Conservation (phyloP, 75 land plant species). For the Sequoia sempervirens region DNA sequence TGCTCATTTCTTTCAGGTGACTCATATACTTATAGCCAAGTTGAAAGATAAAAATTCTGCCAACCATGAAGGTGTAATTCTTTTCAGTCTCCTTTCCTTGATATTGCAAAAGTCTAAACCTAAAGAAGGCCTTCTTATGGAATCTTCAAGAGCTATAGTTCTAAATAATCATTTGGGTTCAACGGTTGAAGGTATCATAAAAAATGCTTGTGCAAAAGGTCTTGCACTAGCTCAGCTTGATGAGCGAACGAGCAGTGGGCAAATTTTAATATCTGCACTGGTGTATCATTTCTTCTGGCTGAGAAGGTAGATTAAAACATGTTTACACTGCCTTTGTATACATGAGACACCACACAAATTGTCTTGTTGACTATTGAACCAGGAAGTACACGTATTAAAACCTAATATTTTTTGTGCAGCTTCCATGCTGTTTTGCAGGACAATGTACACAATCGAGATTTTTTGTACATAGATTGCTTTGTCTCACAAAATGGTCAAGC, state of each 20-base stretch:
- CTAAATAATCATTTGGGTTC: slow-evolving; percentile 27
- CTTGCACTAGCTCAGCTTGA: slow-evolving; percentile 29
- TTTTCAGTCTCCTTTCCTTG: slow-evolving; percentile 45
- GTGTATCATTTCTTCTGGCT: slow-evolving; percentile 49
- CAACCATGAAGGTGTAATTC: slow-evolving; percentile 24
- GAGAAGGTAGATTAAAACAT: slow-evolving; percentile 46
- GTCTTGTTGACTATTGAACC: not conserved
- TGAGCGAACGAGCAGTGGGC: slow-evolving; percentile 35
- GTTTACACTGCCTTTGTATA: not conserved
- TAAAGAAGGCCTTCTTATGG: slow-evolving; percentile 31
- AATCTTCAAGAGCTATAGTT: slow-evolving; percentile 53
- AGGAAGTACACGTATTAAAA: not conserved
- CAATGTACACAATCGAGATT: slow-evolving; percentile 21
- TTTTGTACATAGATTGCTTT: not conserved
- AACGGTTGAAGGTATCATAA: slow-evolving; percentile 21
- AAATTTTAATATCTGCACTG: slow-evolving; percentile 35
- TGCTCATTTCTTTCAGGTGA: slow-evolving; percentile 1
- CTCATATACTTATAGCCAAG: not conserved
- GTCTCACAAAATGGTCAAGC: not conserved
- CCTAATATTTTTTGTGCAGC: slow-evolving; percentile 18
- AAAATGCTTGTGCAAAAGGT: slow-evolving; percentile 43
- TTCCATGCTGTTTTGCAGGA: slow-evolving; percentile 32
- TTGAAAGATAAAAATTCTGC: not conserved
- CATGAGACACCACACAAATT: not conserved
- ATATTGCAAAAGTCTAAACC: slow-evolving; percentile 62